Conservation (phyloP, 352 stramenopile genomes). For the Globisporangium emineosum region DNA sequence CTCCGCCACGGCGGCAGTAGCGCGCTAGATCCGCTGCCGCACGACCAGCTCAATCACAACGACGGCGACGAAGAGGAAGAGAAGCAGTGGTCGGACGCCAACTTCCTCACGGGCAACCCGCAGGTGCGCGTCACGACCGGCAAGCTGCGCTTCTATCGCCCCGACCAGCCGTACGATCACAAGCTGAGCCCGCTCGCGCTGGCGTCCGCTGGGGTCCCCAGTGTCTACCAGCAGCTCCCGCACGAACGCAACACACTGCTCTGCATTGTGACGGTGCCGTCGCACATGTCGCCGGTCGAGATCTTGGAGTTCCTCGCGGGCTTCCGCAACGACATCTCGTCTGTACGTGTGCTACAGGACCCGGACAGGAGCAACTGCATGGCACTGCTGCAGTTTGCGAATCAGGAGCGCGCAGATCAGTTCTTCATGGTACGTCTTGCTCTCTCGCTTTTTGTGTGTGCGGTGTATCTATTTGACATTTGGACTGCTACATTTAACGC, state of each 20-base stretch:
- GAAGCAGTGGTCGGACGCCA: slow-evolving; percentile 32
- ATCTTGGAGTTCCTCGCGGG: slow-evolving; percentile 80
- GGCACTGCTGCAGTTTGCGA: slow-evolving; percentile 79
- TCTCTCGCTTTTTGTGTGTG: neutral
- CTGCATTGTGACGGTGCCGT: slow-evolving; percentile 79
- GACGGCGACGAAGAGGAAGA: slow-evolving; percentile 15
- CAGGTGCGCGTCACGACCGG: slow-evolving; percentile 74
- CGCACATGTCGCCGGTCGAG: slow-evolving; percentile 83
- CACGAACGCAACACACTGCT: slow-evolving; percentile 72
- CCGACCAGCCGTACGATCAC: slow-evolving; percentile 45
- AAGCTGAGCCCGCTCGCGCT: slow-evolving; percentile 12
- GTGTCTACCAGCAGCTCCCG: slow-evolving; percentile 38
- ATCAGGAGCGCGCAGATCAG: slow-evolving; percentile 76
- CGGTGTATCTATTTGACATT: neutral
- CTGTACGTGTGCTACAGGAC: slow-evolving; percentile 82
- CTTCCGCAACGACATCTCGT: slow-evolving; percentile 68
- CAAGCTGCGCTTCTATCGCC: slow-evolving; percentile 81
- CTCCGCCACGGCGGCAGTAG: slow-evolving; percentile 18
- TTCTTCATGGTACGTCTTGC: slow-evolving; percentile 53
- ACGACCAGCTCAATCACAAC: neutral
- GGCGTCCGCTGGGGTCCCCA: neutral
- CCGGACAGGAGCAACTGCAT: slow-evolving; percentile 82
- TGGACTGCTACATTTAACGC: neutral
- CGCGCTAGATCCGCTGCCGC: slow-evolving; percentile 2
- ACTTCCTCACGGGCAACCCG: slow-evolving; percentile 76